Percentiles rank a stretch among this genome's conserved stretches.
These are phyloP conservation scores for Rhamnella rubrinervis DNA, from an alignment of 331 rosid genomes.

Conservation along the genomic window DNA sequence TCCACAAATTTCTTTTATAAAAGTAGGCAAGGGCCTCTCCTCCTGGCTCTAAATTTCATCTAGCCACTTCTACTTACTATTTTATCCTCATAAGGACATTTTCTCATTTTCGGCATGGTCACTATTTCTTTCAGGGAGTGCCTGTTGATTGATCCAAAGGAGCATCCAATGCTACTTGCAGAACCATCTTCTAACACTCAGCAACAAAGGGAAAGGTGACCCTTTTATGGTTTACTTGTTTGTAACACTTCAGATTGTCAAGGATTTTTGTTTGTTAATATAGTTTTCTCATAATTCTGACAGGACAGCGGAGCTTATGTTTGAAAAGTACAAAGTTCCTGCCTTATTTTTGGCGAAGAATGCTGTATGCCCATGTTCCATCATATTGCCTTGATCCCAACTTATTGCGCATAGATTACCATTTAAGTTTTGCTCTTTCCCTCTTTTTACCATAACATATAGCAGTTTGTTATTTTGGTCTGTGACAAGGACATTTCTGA, in stretches of 20 bases:
- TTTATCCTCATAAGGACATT: constrained; percentile 3
- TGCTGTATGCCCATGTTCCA: constrained; percentile 64
- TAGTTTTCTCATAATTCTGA: constrained; percentile 24
- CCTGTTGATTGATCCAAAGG: constrained; percentile 84
- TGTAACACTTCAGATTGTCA: neutral
- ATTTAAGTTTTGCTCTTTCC: constrained; percentile 18
- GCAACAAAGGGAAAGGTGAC: constrained; percentile 91
- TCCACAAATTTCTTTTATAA: neutral
- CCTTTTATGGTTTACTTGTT: constrained; percentile 1
- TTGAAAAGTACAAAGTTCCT: constrained; percentile 97
- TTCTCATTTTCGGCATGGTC: constrained; percentile 7
- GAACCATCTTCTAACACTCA: constrained; percentile 89
- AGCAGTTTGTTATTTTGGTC: constrained; percentile 3
- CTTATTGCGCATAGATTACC: constrained; percentile 14
- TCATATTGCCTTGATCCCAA: constrained; percentile 19
- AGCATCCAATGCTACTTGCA: constrained; percentile 99
- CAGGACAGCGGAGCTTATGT: constrained; percentile 97
- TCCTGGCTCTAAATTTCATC: neutral
- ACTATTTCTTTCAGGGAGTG: constrained; percentile 58
- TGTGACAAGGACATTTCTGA: constrained; percentile 21
- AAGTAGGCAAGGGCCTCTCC: neutral
- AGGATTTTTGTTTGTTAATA: neutral
- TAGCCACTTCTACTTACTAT: neutral
- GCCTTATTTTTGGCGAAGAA: constrained; percentile 96
- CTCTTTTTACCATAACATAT: constrained; percentile 13